These are phyloP conservation scores for Mycena rebaudengoi DNA, from an alignment of 768 basidiomycete species.

Conservation along the genomic window DNA sequence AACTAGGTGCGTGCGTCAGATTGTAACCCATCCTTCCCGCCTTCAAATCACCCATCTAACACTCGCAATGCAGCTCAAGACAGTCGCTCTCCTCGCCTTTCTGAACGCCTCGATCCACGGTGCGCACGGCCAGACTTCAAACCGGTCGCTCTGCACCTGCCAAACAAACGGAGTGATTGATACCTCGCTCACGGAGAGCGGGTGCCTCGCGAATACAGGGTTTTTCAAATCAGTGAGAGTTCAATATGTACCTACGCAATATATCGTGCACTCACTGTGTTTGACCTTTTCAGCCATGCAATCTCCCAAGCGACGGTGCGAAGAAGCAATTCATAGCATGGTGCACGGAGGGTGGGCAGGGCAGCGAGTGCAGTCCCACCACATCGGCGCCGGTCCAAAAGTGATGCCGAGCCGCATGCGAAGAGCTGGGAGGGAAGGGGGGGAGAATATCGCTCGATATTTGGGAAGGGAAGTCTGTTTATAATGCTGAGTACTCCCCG, in stretches of 20 bases:
- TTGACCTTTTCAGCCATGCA: neutral
- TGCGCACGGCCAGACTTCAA: neutral
- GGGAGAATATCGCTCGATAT: no score
- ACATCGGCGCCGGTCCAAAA: no score
- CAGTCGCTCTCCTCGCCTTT: neutral
- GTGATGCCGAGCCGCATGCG: no score
- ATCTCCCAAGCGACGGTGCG: neutral
- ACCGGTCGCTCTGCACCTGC: neutral
- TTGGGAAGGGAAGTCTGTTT: no score
- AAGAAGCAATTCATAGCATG: no score
- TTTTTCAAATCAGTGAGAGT: neutral
- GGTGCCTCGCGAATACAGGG: neutral
- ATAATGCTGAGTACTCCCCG: no score
- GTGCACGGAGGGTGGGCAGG: no score
- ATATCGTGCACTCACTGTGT: neutral
- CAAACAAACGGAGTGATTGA: neutral
- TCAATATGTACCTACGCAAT: neutral
- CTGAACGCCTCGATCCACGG: neutral
- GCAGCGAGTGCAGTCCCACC: no score
- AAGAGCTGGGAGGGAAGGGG: no score
- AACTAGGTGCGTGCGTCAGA: neutral
- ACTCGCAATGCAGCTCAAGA: neutral
- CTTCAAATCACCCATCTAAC: neutral
- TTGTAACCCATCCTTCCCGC: neutral
- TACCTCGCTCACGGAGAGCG: neutral